Conservation (phyloP, 2,329 filamentous ascomycete genomes). For the Ophiognomonia clavigignenti-juglandacearum region DNA sequence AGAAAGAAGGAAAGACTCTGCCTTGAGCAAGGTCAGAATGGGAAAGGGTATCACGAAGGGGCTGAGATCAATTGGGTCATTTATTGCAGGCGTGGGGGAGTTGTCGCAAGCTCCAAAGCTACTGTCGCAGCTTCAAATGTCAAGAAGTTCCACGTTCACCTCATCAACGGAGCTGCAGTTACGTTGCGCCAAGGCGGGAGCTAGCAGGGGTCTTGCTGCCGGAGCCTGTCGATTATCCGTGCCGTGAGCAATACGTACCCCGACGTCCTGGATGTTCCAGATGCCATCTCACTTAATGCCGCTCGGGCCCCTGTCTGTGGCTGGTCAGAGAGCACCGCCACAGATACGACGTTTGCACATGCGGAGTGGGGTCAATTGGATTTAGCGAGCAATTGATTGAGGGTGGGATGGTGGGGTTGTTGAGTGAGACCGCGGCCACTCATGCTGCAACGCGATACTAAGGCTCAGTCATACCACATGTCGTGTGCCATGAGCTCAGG, state of each 20-base stretch:
- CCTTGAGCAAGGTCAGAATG: background rate
- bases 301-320: background rate
- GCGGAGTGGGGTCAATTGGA: constrained; percentile 2
- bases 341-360: constrained; percentile 7
- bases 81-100: constrained; percentile 15
- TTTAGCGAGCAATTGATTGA: constrained; percentile 13
- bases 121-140: constrained; percentile 12
- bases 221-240: background rate
- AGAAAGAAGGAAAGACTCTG: constrained; percentile 13
- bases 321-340: constrained; percentile 4
- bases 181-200: constrained; percentile 15
- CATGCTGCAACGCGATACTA: background rate
- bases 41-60: constrained; percentile 6
- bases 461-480: constrained; percentile 1
- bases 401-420: constrained; percentile 9
- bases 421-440: background rate
- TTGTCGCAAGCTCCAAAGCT: background rate
- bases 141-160: constrained; percentile 21
- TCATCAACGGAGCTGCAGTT: constrained; percentile 10
- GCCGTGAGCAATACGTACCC: background rate
- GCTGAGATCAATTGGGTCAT: constrained; percentile 17
- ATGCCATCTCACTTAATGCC: background rate
- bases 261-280: background rate
- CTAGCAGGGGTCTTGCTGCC: constrained; percentile 4
- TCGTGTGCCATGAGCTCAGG: background rate